Evolutionary conservation across 2,329 filamentous ascomycete genomes (phyloP).

Genomic region (Exserohilum rostratum): DNA sequence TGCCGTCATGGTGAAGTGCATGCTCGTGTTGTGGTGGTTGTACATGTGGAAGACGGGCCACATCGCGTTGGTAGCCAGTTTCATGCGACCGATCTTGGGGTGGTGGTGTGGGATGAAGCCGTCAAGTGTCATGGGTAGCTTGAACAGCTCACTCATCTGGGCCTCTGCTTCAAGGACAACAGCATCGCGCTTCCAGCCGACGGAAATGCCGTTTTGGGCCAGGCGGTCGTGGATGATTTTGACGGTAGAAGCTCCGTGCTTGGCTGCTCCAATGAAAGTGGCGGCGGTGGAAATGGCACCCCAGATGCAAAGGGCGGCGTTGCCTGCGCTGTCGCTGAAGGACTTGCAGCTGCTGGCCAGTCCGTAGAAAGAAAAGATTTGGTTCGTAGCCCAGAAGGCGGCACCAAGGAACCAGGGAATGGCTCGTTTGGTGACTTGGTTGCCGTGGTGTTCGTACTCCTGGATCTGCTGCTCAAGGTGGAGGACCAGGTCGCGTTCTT

Average conservation of each 20-base stretch:
- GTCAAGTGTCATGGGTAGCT: not conserved
- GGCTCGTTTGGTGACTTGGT: not conserved
- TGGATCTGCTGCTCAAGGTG: not conserved
- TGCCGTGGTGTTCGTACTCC: not conserved
- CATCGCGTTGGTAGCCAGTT: not conserved
- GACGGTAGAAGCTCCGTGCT: not conserved
- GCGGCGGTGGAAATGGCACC: not conserved
- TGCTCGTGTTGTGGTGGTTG: not conserved
- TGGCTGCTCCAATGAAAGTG: not conserved
- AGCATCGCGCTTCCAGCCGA: not conserved
- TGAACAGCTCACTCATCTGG: not conserved
- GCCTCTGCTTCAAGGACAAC: not conserved
- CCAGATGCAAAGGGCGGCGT: not conserved
- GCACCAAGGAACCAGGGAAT: not conserved
- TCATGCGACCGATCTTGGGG: not conserved
- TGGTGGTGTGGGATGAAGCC: not conserved
- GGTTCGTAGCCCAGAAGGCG: not conserved
- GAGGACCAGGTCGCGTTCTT: not conserved
- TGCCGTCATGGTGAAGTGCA: not conserved
- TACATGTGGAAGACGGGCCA: not conserved
- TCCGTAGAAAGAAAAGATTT: not conserved
- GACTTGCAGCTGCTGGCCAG: not conserved
- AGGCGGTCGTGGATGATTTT: not conserved
- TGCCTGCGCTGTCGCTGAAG: not conserved
- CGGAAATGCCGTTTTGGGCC: not conserved